Evolutionary conservation across 768 basidiomycete species (phyloP).

Genomic region (Podaxis sp.): DNA sequence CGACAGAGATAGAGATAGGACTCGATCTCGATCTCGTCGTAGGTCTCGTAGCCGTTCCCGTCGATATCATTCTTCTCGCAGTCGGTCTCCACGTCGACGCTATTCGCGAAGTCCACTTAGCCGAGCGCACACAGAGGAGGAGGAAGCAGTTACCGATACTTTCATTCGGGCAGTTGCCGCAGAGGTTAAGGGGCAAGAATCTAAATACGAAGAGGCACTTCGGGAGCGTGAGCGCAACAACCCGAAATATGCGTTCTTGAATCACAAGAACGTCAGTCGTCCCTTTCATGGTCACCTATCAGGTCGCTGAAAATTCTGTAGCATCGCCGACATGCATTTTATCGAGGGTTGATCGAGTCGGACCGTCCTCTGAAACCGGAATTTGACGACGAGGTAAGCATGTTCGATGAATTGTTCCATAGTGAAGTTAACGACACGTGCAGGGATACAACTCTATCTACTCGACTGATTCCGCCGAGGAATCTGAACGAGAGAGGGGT

Average conservation of each 20-base stretch:
- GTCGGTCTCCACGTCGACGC: constrained; percentile 48
- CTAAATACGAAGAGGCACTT: constrained; percentile 72
- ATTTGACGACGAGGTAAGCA: constrained; percentile 76
- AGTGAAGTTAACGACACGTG: background rate
- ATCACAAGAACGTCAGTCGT: constrained; percentile 50
- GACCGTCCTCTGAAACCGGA: constrained; percentile 56
- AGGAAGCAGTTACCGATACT: constrained; percentile 72
- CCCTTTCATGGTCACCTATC: constrained; percentile 6
- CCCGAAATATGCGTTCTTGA: constrained; percentile 79
- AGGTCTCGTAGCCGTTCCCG: constrained; percentile 34
- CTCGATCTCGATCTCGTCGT: constrained; percentile 40
- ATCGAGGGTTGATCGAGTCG: constrained; percentile 65
- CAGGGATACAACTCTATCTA: constrained; percentile 88
- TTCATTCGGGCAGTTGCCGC: constrained; percentile 88
- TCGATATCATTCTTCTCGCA: constrained; percentile 35
- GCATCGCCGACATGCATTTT: constrained; percentile 74
- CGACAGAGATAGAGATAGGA: constrained; percentile 37
- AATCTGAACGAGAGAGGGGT: constrained; percentile 82
- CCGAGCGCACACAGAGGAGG: constrained; percentile 49
- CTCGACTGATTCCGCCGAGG: constrained; percentile 93
- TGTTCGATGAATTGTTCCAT: background rate
- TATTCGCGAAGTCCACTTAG: constrained; percentile 52
- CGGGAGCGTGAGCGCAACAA: constrained; percentile 78
- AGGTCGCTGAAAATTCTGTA: constrained; percentile 25
- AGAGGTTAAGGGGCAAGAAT: constrained; percentile 80